Evolutionary conservation across 2,329 filamentous ascomycete genomes (phyloP).

Genomic region (Penicillium thymicola): DNA sequence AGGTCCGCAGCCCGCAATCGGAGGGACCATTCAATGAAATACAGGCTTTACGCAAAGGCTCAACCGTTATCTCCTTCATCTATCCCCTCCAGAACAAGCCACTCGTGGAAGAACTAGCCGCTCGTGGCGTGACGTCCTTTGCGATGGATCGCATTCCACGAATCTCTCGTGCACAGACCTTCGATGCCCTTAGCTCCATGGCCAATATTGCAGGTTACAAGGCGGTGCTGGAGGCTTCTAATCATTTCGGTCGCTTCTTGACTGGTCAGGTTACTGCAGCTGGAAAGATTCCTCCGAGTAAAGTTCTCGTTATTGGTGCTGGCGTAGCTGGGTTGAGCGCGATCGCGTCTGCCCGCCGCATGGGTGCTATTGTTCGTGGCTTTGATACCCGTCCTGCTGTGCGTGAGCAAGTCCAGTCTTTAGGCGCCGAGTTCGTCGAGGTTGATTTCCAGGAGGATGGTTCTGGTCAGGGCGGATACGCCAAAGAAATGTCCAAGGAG

Average conservation of each 20-base stretch:
- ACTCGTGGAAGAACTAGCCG: constrained; percentile 69
- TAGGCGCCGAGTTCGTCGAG: constrained; percentile 86
- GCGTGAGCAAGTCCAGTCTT: constrained; percentile 83
- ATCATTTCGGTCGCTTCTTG: constrained; percentile 82
- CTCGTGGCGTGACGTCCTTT: constrained; percentile 70
- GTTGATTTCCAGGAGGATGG: constrained; percentile 83
- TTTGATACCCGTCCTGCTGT: constrained; percentile 90
- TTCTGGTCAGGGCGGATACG: constrained; percentile 79
- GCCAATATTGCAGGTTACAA: constrained; percentile 94
- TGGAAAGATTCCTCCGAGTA: constrained; percentile 85
- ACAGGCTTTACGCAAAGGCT: constrained; percentile 62
- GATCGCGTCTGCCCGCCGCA: constrained; percentile 78
- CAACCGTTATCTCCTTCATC: constrained; percentile 77
- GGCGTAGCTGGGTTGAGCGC: constrained; percentile 86
- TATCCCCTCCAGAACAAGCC: constrained; percentile 77
- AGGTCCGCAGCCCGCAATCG: constrained; percentile 71
- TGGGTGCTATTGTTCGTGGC: constrained; percentile 84
- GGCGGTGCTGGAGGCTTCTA: constrained; percentile 83
- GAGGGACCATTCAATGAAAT: constrained; percentile 62
- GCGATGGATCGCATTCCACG: constrained; percentile 93
- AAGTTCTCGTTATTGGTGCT: constrained; percentile 84
- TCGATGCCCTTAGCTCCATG: constrained; percentile 88
- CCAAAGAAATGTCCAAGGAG: constrained; percentile 91
- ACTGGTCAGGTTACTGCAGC: constrained; percentile 89
- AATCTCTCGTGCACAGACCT: constrained; percentile 83